Base-by-base conservation (phyloP, 345 rosid species). In the Gossypium mustelinum region DNA sequence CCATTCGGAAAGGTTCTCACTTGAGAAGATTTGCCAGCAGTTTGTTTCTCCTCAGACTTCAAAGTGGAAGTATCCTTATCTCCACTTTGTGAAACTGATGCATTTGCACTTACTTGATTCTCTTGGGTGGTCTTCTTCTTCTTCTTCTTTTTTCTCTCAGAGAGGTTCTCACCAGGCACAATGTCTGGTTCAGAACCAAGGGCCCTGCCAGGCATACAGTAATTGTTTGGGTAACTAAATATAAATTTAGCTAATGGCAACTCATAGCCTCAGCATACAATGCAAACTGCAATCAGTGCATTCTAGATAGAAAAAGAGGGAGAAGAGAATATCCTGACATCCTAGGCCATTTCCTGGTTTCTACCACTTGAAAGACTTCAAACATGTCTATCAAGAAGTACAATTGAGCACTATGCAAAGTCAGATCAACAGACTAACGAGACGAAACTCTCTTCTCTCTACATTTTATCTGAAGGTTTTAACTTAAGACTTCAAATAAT, bases 1-100 rank as follows among this genome's bases (percentile, higher is more conserved):
- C 99, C 99, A 79, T 93, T 93, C 6, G 94, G 79, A 78, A 84
- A 92, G 65, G 92, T 87, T 80, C 97, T 87, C 73, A 76, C 81
- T 71, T 87, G 89, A 62, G 93, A 89, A 64, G 94, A 75, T 76
- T 89, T 90, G 74, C 73, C 69, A 55, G 79, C 78, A 71, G 79
- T 64, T 76, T 81, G 73, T 27, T 78, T 83, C 74, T 77, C 81
- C 54, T 79, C 81, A 16, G 84, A 73, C 62, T 68, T 76, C 70
- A 61, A 24, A 51, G 81, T 20, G 16, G 89, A 58, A 56, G 73
- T 79, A 9, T 48, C 72, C 79, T 87, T 79, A 66, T 79, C 80
- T 74, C 43, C 81, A 61, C 11, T 57, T 50, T 72, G 73, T 73
- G 87, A 68, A 81, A 59, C 73, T 60, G 82, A 68, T 76, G 65